Base-by-base conservation (phyloP, 306 rosid species). In the Glycine soja region DNA sequence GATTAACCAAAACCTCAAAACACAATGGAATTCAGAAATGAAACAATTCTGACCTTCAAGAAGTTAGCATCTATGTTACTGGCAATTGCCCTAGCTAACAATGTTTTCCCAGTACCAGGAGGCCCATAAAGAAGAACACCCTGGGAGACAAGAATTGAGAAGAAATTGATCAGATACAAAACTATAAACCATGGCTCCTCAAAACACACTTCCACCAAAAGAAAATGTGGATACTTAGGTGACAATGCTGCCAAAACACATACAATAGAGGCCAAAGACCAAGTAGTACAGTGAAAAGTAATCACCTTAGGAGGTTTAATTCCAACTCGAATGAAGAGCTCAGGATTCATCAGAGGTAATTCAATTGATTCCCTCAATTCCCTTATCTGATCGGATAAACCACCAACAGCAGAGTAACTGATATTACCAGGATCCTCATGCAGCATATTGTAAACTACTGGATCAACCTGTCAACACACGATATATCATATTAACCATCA, bases 41-140 rank as follows among this genome's bases (percentile, higher is more conserved):
- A 68, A 59, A 65, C 64, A 78, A 70, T 24, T 42, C 83, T 62
- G 13, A 96, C 99, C 97, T 93, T 96, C 48, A 96, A 83, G 87
- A 96, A 96, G 87, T 92, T 96, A 43, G 99, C 99, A 82, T 93
- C 98, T 65, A 95, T 90, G 80, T 95, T 95, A 71, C 99, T 95
- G 19, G 97, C 98, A 87, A 95, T 95, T 14, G 97, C 98, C 81
- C 98, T 89, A 18, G 98, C 97, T 15, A 95, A 90, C 76, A 95
- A 76, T 13, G 98, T 95, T 89, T 95, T 92, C 43, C 97, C 98
- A 14, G 98, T 95, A 62, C 98, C 97, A 19, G 98, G 98, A 85
- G 98, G 97, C 36, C 98, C 98, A 84, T 95, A 95, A 24, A 95
- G 97, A 79, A 95, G 98, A 83, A 95, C 98, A 76, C 98, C 97